Evolutionary conservation across 2,329 filamentous ascomycete genomes (phyloP), one percentile per base, ranked within the genome.

Genomic region (Aureobasidium namibiae): DNA sequence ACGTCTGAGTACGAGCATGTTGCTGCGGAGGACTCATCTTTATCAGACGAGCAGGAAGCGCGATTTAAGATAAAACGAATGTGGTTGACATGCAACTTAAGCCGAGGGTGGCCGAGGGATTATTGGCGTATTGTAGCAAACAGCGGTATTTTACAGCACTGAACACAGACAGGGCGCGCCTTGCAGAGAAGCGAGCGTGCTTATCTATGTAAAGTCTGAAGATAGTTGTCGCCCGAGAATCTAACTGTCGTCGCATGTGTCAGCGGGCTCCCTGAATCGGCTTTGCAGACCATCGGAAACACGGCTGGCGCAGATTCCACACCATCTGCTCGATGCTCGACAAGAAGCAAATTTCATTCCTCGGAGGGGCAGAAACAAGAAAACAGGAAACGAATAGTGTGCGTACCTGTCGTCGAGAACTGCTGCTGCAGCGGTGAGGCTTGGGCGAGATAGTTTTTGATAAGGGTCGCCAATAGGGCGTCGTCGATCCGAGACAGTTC

Each of bases 21-120:
- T 56, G 53, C 44, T 56, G 53, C 10, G 54, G 54, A 46, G 54
- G 54, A 33, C 33, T 57, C 54, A 57, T 57, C 21, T 56, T 57
- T 24, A 31, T 29, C 29, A 44, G 49, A 42, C 39, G 21, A 45
- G 29, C 31, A 56, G 34, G 21, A n/a, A 11, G 41, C 31, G 38
- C 33, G 42, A 48, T 57, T 46, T 38, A 39, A 39, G n/a, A 23
- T 48, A 57, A 57, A 39, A 46, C 54, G 39, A 56, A 46, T 26
- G 53, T 56, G 53, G 41, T 45, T 45, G 26, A 38, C 33, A 36
- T 45, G 41, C 54, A 56, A 48, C 14, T 46, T 45, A 45, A 48
- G 41, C 31, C 54, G 42, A 4, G 16, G 21, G 14, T 45, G 16
- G 23, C 24, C 54, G 54, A 18, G 45, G 54, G 24, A 39, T 10